Conservation (phyloP, 2,329 filamentous ascomycete species). For the Cladosporium oxysporum region DNA sequence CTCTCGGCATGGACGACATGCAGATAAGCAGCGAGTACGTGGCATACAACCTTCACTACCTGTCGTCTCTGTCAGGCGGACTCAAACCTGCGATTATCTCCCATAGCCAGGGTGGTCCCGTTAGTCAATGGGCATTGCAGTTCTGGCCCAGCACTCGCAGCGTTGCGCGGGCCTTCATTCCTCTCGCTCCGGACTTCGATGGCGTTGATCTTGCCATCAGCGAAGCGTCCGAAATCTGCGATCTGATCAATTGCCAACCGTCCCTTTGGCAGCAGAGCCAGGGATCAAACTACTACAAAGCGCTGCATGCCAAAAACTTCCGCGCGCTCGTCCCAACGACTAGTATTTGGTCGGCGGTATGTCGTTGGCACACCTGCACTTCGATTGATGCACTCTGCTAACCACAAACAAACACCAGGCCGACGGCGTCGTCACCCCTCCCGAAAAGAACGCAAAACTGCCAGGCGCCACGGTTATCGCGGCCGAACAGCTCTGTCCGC, state of each 20-base stretch:
- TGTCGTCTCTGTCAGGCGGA: slow-evolving; percentile 31
- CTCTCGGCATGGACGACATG: slow-evolving; percentile 37
- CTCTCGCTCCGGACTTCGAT: slow-evolving; percentile 34
- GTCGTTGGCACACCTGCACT: neutral
- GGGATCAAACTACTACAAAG: slow-evolving; percentile 34
- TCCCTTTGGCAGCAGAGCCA: slow-evolving; percentile 34
- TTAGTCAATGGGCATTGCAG: slow-evolving; percentile 36
- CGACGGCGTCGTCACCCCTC: slow-evolving; percentile 33
- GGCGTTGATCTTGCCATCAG: slow-evolving; percentile 32
- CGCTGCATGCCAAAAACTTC: slow-evolving; percentile 31
- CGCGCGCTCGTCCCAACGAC: slow-evolving; percentile 33
- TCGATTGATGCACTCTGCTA: neutral
- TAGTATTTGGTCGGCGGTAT: slow-evolving; percentile 31
- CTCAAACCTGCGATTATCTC: slow-evolving; percentile 31
- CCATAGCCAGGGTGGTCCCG: slow-evolving; percentile 35
- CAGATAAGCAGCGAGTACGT: slow-evolving; percentile 36
- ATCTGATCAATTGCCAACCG: slow-evolving; percentile 32
- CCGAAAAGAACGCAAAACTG: slow-evolving; percentile 31
- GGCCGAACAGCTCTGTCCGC: slow-evolving; percentile 32
- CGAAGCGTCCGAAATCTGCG: slow-evolving; percentile 29
- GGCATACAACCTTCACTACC: slow-evolving; percentile 34
- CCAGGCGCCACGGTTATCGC: slow-evolving; percentile 30
- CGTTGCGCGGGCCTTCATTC: slow-evolving; percentile 31
- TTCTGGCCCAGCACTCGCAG: slow-evolving; percentile 35
- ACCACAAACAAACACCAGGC: slow-evolving; percentile 10